Conservation (phyloP, 164 flowering plant species). For the Amborella trichopoda region DNA sequence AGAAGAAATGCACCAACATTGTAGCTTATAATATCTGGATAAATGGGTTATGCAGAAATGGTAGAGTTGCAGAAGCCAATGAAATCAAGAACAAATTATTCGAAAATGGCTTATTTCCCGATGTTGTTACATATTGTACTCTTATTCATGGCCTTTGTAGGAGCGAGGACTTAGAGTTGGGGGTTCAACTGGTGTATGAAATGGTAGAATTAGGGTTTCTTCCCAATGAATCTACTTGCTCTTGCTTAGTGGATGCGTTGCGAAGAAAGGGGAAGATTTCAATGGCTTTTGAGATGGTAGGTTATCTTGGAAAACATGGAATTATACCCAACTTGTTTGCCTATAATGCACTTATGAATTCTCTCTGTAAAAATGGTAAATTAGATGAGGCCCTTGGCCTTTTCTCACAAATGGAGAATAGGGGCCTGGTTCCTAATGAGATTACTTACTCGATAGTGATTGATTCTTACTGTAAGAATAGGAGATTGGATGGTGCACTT, state of each 20-base stretch:
- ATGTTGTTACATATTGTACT: slow-evolving; percentile 62
- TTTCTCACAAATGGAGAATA: slow-evolving; percentile 36
- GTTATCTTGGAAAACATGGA: slow-evolving; percentile 25
- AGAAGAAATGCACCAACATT: slow-evolving; percentile 33
- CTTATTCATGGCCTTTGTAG: slow-evolving; percentile 62
- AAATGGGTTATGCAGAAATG: slow-evolving; percentile 56
- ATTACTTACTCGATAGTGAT: slow-evolving; percentile 63
- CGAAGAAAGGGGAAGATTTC: slow-evolving; percentile 41
- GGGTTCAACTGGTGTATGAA: slow-evolving; percentile 35
- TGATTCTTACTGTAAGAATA: slow-evolving; percentile 56
- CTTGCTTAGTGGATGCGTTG: slow-evolving; percentile 56
- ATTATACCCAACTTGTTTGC: slow-evolving; percentile 52
- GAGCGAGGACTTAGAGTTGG: slow-evolving; percentile 31
- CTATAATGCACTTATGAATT: slow-evolving; percentile 66
- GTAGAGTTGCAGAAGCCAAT: slow-evolving; percentile 46
- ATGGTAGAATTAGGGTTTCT: slow-evolving; percentile 53
- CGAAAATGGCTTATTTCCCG: slow-evolving; percentile 43
- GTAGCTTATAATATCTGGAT: slow-evolving; percentile 66
- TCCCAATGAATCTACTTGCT: slow-evolving; percentile 69
- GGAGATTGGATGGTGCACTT: slow-evolving; percentile 38
- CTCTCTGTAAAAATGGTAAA: slow-evolving; percentile 55
- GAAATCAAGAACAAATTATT: slow-evolving; percentile 44
- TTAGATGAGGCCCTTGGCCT: slow-evolving; percentile 47
- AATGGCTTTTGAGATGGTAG: slow-evolving; percentile 51
- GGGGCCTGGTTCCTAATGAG: slow-evolving; percentile 53